Percentiles rank a stretch among this genome's conserved stretches.
Conservation (phyloP, 1,139 yeast species). For the Kurtzmaniella quercitrusa region DNA sequence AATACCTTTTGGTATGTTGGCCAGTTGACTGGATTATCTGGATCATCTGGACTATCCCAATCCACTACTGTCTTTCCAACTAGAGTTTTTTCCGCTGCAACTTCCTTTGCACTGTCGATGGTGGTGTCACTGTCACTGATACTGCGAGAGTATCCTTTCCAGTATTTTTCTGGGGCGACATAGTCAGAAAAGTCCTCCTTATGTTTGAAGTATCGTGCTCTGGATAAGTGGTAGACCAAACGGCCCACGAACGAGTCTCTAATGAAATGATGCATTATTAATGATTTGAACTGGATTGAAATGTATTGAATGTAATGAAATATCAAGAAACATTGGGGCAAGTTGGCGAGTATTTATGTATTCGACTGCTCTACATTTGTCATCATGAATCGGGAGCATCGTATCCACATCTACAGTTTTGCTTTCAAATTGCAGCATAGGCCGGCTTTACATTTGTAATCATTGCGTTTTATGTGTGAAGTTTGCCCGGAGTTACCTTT, state of each 20-base stretch:
- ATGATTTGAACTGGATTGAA: not conserved
- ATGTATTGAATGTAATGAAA: too few species aligned
- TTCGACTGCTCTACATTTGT: too few species aligned
- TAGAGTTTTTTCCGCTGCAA: too few species aligned
- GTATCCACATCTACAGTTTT: too few species aligned
- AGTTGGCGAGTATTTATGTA: too few species aligned
- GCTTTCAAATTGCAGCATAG: too few species aligned
- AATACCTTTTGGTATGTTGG: slow-evolving; percentile 31
- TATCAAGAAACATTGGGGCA: too few species aligned
- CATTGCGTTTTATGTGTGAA: too few species aligned
- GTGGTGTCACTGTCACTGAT: slow-evolving; percentile 1
- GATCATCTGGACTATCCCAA: slow-evolving; percentile 52
- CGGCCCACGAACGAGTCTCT: slow-evolving; percentile 35
- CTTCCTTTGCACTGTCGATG: not conserved
- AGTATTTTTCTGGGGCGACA: slow-evolving; percentile 30
- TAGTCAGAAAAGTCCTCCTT: slow-evolving; percentile 31
- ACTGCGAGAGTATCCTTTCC: slow-evolving; percentile 5
- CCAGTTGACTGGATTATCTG: slow-evolving; percentile 60
- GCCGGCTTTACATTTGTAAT: too few species aligned
- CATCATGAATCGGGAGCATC: too few species aligned
- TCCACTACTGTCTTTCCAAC: slow-evolving; percentile 14
- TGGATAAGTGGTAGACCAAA: slow-evolving; percentile 26
- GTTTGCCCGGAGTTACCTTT: too few species aligned
- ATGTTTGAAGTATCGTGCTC: slow-evolving; percentile 23
- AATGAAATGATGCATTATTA: slow-evolving; percentile 13